Evolutionary conservation across 768 basidiomycete species (phyloP).

Genomic region (Exidia glandulosa): DNA sequence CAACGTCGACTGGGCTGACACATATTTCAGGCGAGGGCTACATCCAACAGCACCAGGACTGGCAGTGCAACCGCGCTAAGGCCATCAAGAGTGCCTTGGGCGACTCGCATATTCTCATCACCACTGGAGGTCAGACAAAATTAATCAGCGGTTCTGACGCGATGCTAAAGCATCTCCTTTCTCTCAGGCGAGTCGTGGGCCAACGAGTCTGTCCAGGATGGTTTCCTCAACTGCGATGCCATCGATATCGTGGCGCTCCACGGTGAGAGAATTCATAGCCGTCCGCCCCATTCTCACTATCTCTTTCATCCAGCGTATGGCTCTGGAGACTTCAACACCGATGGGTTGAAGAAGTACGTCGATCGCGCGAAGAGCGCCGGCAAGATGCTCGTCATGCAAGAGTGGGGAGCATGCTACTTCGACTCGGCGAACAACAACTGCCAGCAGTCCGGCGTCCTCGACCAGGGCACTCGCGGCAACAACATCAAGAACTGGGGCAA

Average conservation of each 20-base stretch:
- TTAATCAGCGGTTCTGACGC: constrained; percentile 18
- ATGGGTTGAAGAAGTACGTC: constrained; percentile 9
- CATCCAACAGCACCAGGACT: constrained; percentile 5
- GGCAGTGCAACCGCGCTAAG: constrained; percentile 20
- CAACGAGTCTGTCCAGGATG: constrained; percentile 18
- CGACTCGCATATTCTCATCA: constrained; percentile 17
- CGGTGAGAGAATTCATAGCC: not conserved
- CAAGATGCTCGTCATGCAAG: constrained; percentile 24
- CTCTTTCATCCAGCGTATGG: constrained; percentile 15
- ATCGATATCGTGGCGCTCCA: constrained; percentile 29
- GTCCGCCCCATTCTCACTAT: too few species aligned
- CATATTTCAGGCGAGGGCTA: constrained; percentile 11
- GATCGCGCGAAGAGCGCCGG: constrained; percentile 22
- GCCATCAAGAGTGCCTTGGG: constrained; percentile 15
- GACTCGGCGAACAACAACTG: constrained; percentile 18
- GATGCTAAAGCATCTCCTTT: too few species aligned
- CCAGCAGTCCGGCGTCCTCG: constrained; percentile 12
- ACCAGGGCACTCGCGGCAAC: constrained; percentile 18
- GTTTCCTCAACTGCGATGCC: constrained; percentile 14
- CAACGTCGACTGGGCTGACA: not conserved
- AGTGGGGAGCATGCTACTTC: constrained; percentile 24
- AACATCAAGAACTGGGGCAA: constrained; percentile 24
- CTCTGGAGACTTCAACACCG: constrained; percentile 15
- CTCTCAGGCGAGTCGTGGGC: not conserved
- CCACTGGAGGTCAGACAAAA: constrained; percentile 20